A percentile compares a stretch with the other conserved stretches of the same genome.
These are phyloP conservation scores for Hibiscus tridactylites DNA, from an alignment of 345 rosid genomes.

Conservation along the genomic window DNA sequence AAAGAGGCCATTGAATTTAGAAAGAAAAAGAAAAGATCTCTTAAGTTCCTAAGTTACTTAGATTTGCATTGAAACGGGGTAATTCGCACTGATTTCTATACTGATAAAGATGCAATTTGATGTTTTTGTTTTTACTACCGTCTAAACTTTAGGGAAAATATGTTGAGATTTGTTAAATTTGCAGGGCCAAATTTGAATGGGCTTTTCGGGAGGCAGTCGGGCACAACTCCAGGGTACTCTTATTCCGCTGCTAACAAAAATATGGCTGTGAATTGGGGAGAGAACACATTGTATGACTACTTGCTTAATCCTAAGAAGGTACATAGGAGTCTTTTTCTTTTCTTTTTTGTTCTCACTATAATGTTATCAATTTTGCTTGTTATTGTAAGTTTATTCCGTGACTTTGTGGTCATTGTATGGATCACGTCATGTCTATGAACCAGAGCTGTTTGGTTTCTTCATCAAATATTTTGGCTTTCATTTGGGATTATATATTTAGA, in stretches of 20 bases:
- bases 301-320: slow-evolving; percentile 90
- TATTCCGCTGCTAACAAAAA: slow-evolving; percentile 69
- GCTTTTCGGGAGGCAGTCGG: too few species aligned
- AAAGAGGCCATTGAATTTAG: not conserved
- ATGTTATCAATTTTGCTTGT: not conserved
- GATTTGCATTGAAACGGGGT: not conserved
- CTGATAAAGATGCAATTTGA: not conserved
- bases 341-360: too few species aligned
- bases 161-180: too few species aligned
- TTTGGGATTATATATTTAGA: not conserved
- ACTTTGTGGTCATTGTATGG: not conserved
- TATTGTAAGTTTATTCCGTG: not conserved
- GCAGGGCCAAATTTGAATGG: too few species aligned
- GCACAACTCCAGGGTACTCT: too few species aligned
- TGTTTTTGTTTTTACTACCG: not conserved
- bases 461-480: not conserved
- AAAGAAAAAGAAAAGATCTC: not conserved
- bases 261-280: slow-evolving; percentile 71
- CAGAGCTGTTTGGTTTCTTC: not conserved
- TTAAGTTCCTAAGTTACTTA: not conserved
- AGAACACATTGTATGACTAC: slow-evolving; percentile 64
- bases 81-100: not conserved
- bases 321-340: not conserved
- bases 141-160: too few species aligned
- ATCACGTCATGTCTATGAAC: not conserved